These are phyloP conservation scores for Stagonosporopsis rhizophila DNA, from an alignment of 2,329 filamentous ascomycete species.

Conservation along the genomic window DNA sequence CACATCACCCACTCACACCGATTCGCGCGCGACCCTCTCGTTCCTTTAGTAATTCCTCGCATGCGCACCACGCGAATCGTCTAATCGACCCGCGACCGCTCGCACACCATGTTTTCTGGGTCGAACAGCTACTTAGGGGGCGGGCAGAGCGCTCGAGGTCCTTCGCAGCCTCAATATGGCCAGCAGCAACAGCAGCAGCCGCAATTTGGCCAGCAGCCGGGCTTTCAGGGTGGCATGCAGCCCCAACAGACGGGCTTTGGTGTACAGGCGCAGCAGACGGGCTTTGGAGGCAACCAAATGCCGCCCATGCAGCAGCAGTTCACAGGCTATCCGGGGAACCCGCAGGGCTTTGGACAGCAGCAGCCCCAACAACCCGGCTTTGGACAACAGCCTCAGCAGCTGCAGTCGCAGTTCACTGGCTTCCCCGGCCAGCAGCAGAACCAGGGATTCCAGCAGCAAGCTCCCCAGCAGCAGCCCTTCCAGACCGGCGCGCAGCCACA, in stretches of 20 bases:
- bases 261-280: slow-evolving; percentile 66
- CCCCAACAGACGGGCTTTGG: slow-evolving; percentile 63
- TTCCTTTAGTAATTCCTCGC: slow-evolving; percentile 21
- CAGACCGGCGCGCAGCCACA: slow-evolving; percentile 59
- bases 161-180: slow-evolving; percentile 61
- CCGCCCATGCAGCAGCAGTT: slow-evolving; percentile 58
- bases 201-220: slow-evolving; percentile 59
- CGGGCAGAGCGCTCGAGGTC: slow-evolving; percentile 72
- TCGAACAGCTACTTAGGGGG: slow-evolving; percentile 86
- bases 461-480: slow-evolving; percentile 57
- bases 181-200: slow-evolving; percentile 55
- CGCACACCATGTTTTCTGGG: slow-evolving; percentile 80
- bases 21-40: slow-evolving; percentile 24
- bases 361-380: slow-evolving; percentile 29
- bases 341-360: slow-evolving; percentile 56
- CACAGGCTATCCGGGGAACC: slow-evolving; percentile 57
- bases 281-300: slow-evolving; percentile 58
- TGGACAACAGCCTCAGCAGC: slow-evolving; percentile 48
- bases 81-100: slow-evolving; percentile 30
- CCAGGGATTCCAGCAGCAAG: slow-evolving; percentile 56
- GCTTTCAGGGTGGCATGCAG: slow-evolving; percentile 54
- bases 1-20: slow-evolving; percentile 27
- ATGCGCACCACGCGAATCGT: slow-evolving; percentile 30
- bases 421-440: slow-evolving; percentile 54
- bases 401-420: slow-evolving; percentile 56